Base-by-base conservation (phyloP, 805 yeast species). In the Wickerhamomyces chambardii region DNA sequence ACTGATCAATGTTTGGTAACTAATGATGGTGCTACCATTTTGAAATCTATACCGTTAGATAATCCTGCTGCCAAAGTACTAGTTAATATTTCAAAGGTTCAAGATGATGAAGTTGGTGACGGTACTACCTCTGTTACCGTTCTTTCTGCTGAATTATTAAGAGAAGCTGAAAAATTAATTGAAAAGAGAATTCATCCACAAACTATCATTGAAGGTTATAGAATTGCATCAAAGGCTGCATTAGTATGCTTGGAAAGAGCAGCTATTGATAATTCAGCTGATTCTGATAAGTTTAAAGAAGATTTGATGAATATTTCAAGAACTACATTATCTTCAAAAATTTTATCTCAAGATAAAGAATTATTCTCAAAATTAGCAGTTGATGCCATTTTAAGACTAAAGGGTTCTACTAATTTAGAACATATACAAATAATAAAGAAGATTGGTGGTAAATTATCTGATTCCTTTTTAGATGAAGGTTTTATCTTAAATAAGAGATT, bases 91-190 rank as follows among this genome's bases (percentile, higher is more conserved):
- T 82, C 95, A 40, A 96, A 89, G 29, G 97, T 98, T 2, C 99
- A 92, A 63, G 99, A 92, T 51, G 83, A 89, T 28, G 99, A 89
- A 60, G 98, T 97, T n/a, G 99, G 99, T 37, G 99, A 92, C 57
- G 99, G 99, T 44, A 92, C 99, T 25, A 92, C 99, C 0, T 81
- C 96, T 2, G 98, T 92, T 24, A 98, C 94, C 21, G 90, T 92
- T 36, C 68, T 92, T 42, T 85, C 97, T 6, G 99, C 98, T 27
- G 90, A 97, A 5, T 63, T 92, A 33, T 67, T 92, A 36, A 95
- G 90, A 22, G 98, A 98, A 15, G 95, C 97, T 36, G 98, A 92
- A 50, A 80, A 81, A 56, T 68, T 92, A 40, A 71, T 92, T 50
- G 78, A 75, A 46, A 85, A 84, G 58, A 97, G 92, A 15, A 86